A percentile compares a stretch with the other conserved stretches of the same genome.
These are phyloP conservation scores for Heterobasidion irregulare DNA, from an alignment of 1,284 basidiomycete species.

Conservation along the genomic window DNA sequence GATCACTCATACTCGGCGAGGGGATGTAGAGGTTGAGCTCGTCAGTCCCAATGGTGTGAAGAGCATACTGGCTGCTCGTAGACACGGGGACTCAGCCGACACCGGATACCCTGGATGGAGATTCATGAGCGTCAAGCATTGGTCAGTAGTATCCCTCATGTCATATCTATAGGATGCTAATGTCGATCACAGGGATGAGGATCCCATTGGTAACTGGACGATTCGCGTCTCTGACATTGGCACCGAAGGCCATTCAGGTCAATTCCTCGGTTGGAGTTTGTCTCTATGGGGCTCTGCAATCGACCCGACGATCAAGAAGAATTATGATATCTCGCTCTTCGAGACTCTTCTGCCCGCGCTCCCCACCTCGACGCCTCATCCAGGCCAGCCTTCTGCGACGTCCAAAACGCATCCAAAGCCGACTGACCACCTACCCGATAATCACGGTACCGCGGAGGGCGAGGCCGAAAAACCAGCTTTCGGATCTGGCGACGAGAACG, in stretches of 20 bases:
- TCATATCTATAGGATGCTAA: not conserved
- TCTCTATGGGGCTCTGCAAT: conserved; percentile 89
- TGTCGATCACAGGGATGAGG: conserved; percentile 72
- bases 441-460: conserved; percentile 69
- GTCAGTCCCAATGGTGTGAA: conserved; percentile 81
- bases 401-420: conserved; percentile 74
- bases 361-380: conserved; percentile 27
- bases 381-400: conserved; percentile 23
- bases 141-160: conserved; percentile 43
- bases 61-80: conserved; percentile 75
- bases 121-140: conserved; percentile 98
- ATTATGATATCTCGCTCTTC: conserved; percentile 55
- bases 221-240: conserved; percentile 79
- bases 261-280: conserved; percentile 89
- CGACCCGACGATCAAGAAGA: conserved; percentile 61
- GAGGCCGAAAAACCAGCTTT: conserved; percentile 65
- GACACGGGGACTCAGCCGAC: conserved; percentile 60
- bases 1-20: conserved; percentile 82
- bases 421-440: conserved; percentile 79
- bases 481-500: conserved; percentile 22
- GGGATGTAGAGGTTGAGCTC: conserved; percentile 91
- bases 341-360: conserved; percentile 43
- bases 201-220: conserved; percentile 90
- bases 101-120: conserved; percentile 90
- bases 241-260: conserved; percentile 52